Evolutionary conservation across 2,329 filamentous ascomycete species (phyloP).

Genomic region (Fusarium goolgardi): DNA sequence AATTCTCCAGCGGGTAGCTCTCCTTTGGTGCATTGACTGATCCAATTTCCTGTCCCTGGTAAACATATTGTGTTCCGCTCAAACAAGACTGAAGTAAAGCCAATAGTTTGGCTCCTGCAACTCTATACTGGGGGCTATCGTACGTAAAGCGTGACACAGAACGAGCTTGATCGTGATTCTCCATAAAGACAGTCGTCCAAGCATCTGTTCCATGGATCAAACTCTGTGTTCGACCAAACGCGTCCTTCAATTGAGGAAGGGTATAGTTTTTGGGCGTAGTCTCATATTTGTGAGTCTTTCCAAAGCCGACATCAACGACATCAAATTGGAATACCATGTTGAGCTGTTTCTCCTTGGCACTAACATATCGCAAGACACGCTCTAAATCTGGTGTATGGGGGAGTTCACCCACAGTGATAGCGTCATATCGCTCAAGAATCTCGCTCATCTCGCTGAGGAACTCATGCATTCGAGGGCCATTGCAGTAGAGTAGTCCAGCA

Average conservation of each 20-base stretch:
- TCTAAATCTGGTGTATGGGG: conserved; percentile 69
- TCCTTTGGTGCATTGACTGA: conserved; percentile 69
- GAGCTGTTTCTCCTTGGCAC: conserved; percentile 67
- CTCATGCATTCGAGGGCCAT: conserved; percentile 76
- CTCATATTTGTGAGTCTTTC: conserved; percentile 63
- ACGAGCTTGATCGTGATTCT: conserved; percentile 73
- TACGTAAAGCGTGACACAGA: conserved; percentile 66
- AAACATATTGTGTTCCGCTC: conserved; percentile 72
- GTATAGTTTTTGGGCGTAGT: conserved; percentile 59
- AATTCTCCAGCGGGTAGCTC: conserved; percentile 69
- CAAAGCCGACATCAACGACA: conserved; percentile 70
- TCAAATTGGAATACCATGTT: conserved; percentile 79
- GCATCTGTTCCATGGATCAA: conserved; percentile 65
- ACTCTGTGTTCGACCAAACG: conserved; percentile 62
- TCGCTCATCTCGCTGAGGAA: conserved; percentile 74
- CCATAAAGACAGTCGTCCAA: conserved; percentile 73
- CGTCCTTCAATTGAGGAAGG: conserved; percentile 61
- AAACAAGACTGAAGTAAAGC: conserved; percentile 64
- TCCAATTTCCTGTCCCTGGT: conserved; percentile 75
- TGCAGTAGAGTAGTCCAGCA: conserved; percentile 69
- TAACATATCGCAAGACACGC: conserved; percentile 70
- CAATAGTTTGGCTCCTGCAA: conserved; percentile 67
- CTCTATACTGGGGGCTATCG: conserved; percentile 60
- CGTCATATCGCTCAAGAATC: conserved; percentile 69
- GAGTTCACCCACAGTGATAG: conserved; percentile 78